Evolutionary conservation across 768 basidiomycete species (phyloP), one percentile per base, ranked within the genome.

Genomic region (Dentipellis sp.): DNA sequence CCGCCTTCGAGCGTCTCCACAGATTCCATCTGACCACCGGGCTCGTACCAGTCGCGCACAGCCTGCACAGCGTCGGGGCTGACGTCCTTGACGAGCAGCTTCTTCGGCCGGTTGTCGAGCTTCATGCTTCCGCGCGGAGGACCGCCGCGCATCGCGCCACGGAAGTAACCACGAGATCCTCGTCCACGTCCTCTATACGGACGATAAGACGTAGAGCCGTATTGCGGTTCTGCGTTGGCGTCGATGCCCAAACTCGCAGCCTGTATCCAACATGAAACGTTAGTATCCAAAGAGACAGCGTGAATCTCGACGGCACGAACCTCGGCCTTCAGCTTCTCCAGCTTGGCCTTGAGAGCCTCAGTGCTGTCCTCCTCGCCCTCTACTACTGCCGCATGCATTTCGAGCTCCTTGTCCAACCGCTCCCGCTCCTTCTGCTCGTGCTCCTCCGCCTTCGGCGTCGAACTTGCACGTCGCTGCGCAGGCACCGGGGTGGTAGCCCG

Each of bases 31-130:
- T 85, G 86, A 21, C 87, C 88, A 1, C 77, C 77, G 11, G 80
- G 84, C 78, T 91, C 88, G 66, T 86, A 95, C 88, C 90, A 94
- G 62, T 89, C 84, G 59, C 79, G 81, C 57, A 94, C 72, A 6
- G 79, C 76, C 58, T 84, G 81, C 35, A 82, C 59, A 34, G 74
- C 73, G n/a, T 74, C 74, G 17, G 78, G 76, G 37, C 74, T 69
- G 9, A 80, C 80, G 38, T 86, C 88, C 64, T 89, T 86, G 29
- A 97, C 74, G 19, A 87, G 70, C 21, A 97, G 71, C 68, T 81
- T 85, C 72, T 84, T 88, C 10, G 93, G 88, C 16, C 93, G 82
- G 65, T 94, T 92, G 68, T 97, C 93, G 29, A 97, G 79, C 65
- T 88, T 88, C 86, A 95, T 88, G 63, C 84, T 91, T 10, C 76